Conservation (phyloP, 2,329 filamentous ascomycete species). For the Ceratocystis eucalypticola region DNA sequence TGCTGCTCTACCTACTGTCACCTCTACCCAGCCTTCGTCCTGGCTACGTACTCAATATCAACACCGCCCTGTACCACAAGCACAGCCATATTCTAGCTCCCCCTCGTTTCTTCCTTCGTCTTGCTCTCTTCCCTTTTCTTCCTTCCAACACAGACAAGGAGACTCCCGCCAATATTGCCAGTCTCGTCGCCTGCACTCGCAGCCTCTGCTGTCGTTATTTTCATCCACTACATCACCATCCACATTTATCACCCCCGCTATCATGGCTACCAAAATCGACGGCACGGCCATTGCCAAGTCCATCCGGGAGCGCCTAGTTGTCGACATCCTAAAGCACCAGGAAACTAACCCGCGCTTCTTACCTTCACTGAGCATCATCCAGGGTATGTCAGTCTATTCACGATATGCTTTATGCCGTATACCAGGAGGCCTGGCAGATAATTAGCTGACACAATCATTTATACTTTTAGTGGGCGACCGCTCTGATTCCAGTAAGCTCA, state of each 20-base stretch:
- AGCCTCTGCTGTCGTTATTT: background rate
- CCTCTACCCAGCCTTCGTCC: background rate
- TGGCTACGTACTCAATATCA: background rate
- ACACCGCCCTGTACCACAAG: background rate
- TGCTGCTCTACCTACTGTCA: slow-evolving; percentile 1
- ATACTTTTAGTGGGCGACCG: slow-evolving; percentile 62
- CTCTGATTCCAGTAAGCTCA: slow-evolving; percentile 68
- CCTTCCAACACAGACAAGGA: background rate
- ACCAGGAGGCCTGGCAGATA: background rate
- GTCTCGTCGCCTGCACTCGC: background rate
- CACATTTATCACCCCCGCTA: slow-evolving; percentile 37
- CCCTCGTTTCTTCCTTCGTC: background rate
- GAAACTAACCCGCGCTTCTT: slow-evolving; percentile 72
- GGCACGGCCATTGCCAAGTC: slow-evolving; percentile 87
- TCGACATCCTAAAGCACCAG: slow-evolving; percentile 71
- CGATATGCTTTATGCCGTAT: background rate
- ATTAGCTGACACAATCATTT: slow-evolving; percentile 17
- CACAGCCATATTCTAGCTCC: background rate
- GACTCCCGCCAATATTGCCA: background rate
- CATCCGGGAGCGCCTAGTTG: slow-evolving; percentile 70
- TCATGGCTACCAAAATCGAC: slow-evolving; percentile 90
- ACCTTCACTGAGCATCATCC: slow-evolving; percentile 85
- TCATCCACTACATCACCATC: background rate
- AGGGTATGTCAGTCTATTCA: slow-evolving; percentile 39
- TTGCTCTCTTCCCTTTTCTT: background rate